Evolutionary conservation across 768 basidiomycete genomes (phyloP).

Genomic region (Pleurotus djamor): DNA sequence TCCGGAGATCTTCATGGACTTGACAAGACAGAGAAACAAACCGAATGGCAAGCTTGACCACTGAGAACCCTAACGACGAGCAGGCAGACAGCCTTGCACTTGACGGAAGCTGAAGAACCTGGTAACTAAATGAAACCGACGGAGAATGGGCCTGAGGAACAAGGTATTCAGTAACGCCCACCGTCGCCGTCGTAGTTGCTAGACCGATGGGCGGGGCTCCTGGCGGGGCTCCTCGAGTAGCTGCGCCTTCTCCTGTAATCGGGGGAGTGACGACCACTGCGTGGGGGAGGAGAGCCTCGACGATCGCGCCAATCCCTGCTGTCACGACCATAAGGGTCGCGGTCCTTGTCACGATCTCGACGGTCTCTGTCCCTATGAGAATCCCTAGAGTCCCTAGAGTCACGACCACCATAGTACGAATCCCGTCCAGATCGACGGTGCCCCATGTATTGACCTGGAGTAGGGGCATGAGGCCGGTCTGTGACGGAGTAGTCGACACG

Average conservation of each 20-base stretch:
- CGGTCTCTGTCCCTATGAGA: slow-evolving; percentile 44
- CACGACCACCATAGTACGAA: slow-evolving; percentile 31
- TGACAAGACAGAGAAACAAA: slow-evolving; percentile 42
- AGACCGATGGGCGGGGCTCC: slow-evolving; percentile 56
- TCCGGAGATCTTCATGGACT: slow-evolving; percentile 38
- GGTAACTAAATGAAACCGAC: slow-evolving; percentile 7
- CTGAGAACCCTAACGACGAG: slow-evolving; percentile 34
- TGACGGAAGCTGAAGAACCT: slow-evolving; percentile 24
- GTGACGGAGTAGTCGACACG: slow-evolving; percentile 98
- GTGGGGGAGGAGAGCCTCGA: slow-evolving; percentile 66
- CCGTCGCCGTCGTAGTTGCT: slow-evolving; percentile 24
- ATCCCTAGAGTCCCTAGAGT: slow-evolving; percentile 33
- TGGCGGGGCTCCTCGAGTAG: slow-evolving; percentile 78
- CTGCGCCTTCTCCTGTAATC: slow-evolving; percentile 75
- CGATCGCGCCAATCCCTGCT: slow-evolving; percentile 78
- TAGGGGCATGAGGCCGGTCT: slow-evolving; percentile 90
- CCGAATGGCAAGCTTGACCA: slow-evolving; percentile 44
- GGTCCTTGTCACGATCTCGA: slow-evolving; percentile 49
- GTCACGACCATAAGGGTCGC: slow-evolving; percentile 70
- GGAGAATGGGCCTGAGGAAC: slow-evolving; percentile 8
- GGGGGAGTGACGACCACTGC: slow-evolving; percentile 71
- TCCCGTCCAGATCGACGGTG: slow-evolving; percentile 58
- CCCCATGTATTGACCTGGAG: slow-evolving; percentile 98
- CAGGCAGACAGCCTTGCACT: slow-evolving; percentile 36
- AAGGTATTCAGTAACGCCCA: slow-evolving; percentile 31